phyloP scores from a whole-genome alignment of 139 green algal genomes.

The Chlorella sp. region DNA sequence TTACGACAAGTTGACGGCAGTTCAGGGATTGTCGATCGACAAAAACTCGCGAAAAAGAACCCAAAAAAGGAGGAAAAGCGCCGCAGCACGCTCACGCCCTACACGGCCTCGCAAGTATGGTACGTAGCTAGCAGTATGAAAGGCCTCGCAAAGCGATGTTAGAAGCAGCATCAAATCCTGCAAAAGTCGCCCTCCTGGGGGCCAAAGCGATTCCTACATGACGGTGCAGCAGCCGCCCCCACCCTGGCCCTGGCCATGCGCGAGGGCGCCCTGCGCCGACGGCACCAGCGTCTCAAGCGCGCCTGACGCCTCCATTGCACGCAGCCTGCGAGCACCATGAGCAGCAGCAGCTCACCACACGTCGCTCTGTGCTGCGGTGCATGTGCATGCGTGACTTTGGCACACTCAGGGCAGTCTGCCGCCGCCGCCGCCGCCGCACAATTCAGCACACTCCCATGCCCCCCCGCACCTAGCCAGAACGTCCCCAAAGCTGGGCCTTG shows the following conservation, averaged over 20 bases:
- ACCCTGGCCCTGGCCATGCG: neutral
- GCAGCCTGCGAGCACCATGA: neutral
- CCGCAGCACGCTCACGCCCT: no score
- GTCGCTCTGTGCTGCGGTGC: neutral
- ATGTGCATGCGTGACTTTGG: neutral
- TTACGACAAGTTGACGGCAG: no score
- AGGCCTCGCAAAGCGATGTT: no score
- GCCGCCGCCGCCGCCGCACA: neutral
- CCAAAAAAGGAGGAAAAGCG: no score
- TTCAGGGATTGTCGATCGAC: no score
- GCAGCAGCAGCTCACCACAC: neutral
- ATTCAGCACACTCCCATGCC: neutral
- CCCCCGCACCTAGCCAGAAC: neutral
- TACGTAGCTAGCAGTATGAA: no score
- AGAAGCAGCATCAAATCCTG: no score
- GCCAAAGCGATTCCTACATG: no score
- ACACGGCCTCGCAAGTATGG: no score
- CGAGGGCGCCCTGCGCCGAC: neutral
- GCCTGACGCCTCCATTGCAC: neutral
- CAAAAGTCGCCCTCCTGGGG: no score
- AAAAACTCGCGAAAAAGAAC: no score
- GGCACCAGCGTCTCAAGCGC: neutral
- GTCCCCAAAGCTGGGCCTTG: neutral
- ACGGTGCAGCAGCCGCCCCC: neutral
- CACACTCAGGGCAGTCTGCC: neutral